Evolutionary conservation across 345 rosid genomes (phyloP).

Genomic region (Brassica nigra): DNA sequence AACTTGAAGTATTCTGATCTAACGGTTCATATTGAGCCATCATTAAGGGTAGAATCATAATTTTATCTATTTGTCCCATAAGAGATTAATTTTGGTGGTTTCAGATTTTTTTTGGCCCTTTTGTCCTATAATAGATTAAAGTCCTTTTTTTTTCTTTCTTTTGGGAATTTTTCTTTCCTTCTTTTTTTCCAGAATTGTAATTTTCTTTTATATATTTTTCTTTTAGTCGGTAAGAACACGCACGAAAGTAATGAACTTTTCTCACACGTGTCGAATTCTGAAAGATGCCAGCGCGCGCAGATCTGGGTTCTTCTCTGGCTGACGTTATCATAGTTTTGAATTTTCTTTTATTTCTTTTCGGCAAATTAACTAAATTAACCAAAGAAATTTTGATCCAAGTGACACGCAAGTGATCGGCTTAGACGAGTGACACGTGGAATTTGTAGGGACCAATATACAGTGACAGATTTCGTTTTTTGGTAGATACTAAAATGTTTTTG

Average conservation of each 20-base stretch:
- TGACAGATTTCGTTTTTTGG: background rate
- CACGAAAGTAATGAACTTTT: background rate
- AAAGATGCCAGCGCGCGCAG: constrained; percentile 32
- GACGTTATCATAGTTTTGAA: constrained; percentile 30
- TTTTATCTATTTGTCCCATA: too few species aligned
- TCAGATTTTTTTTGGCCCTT: too few species aligned
- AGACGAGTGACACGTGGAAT: constrained; percentile 43
- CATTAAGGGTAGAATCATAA: too few species aligned
- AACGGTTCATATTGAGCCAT: too few species aligned
- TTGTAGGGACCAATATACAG: constrained; percentile 28
- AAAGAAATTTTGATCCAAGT: constrained; percentile 38
- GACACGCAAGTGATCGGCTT: constrained; percentile 50
- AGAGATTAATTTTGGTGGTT: too few species aligned
- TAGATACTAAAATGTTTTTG: too few species aligned
- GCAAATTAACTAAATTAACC: background rate
- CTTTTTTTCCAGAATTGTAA: constrained; percentile 4
- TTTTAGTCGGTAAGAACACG: background rate
- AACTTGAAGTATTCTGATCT: too few species aligned
- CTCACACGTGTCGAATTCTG: constrained; percentile 22
- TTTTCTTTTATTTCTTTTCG: background rate
- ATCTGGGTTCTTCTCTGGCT: constrained; percentile 28
- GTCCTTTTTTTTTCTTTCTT: constrained; percentile 8
- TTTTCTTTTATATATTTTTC: background rate
- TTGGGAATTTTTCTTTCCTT: constrained; percentile 17
- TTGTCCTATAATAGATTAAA: too few species aligned